Evolutionary conservation across 768 basidiomycete genomes (phyloP).

Genomic region (Tylopilus sp.): DNA sequence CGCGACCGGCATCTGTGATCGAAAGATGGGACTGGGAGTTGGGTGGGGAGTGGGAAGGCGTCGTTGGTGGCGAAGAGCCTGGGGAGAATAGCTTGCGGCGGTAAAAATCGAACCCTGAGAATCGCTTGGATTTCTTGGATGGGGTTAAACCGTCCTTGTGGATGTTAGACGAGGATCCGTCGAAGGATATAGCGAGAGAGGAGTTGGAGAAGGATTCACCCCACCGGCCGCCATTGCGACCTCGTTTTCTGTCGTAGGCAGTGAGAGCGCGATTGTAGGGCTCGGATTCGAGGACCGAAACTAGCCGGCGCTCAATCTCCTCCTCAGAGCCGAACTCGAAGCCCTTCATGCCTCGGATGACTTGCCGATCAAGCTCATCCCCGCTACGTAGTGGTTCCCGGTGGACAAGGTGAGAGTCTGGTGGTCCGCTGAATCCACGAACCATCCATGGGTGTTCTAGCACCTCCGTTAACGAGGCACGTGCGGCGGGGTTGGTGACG

Average conservation of each 20-base stretch:
- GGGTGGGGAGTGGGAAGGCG: slow-evolving; percentile 60
- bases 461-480: slow-evolving; percentile 83
- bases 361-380: slow-evolving; percentile 85
- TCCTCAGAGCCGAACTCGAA: slow-evolving; percentile 94
- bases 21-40: slow-evolving; percentile 56
- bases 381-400: slow-evolving; percentile 85
- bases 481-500: slow-evolving; percentile 84
- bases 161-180: slow-evolving; percentile 39
- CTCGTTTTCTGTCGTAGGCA: slow-evolving; percentile 73
- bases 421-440: slow-evolving; percentile 77
- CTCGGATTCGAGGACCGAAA: slow-evolving; percentile 74
- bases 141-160: slow-evolving; percentile 44
- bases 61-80: slow-evolving; percentile 42
- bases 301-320: slow-evolving; percentile 75
- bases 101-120: slow-evolving; percentile 94
- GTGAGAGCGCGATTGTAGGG: slow-evolving; percentile 69
- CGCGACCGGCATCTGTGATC: slow-evolving; percentile 44
- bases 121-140: slow-evolving; percentile 73
- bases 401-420: slow-evolving; percentile 81
- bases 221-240: slow-evolving; percentile 45
- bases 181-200: slow-evolving; percentile 64
- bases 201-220: slow-evolving; percentile 61
- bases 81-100: slow-evolving; percentile 80
- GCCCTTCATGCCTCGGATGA: slow-evolving; percentile 89
- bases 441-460: slow-evolving; percentile 89